Conservation (phyloP, 129 eudicot genomes). For the Flaveria ramosissima region DNA sequence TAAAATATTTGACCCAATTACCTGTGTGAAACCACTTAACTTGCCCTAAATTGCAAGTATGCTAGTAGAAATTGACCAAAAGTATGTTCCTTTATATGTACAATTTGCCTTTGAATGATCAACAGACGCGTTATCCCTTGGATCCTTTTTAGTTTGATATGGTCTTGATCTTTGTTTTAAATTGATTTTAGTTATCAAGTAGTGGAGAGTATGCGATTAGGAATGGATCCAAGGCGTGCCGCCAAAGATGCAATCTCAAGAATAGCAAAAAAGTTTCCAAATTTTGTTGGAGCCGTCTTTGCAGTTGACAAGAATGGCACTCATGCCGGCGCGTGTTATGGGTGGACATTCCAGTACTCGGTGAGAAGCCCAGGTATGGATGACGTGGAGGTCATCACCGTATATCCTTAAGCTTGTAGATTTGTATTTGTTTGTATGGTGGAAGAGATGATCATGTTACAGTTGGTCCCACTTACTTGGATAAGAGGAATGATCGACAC, state of each 20-base stretch:
- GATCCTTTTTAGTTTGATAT: neutral
- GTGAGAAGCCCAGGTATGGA: slow-evolving; percentile 67
- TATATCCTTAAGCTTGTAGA: slow-evolving; percentile 43
- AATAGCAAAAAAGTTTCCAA: slow-evolving; percentile 72
- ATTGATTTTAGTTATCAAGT: slow-evolving; percentile 71
- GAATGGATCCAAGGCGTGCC: slow-evolving; percentile 77
- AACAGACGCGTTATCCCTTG: neutral
- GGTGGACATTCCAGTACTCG: slow-evolving; percentile 92
- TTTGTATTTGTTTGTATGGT: neutral
- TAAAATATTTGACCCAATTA: neutral
- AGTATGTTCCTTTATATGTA: neutral
- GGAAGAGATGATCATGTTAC: neutral
- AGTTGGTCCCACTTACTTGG: neutral
- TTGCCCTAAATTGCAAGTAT: neutral
- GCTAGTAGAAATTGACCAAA: neutral
- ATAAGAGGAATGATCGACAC: slow-evolving; percentile 11
- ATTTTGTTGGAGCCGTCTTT: slow-evolving; percentile 79
- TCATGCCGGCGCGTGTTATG: slow-evolving; percentile 95
- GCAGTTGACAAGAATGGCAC: slow-evolving; percentile 73
- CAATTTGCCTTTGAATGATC: neutral
- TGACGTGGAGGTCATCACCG: slow-evolving; percentile 75
- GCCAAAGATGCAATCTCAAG: slow-evolving; percentile 84
- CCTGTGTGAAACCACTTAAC: too few relatives aligned
- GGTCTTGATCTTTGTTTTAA: neutral
- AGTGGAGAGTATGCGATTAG: slow-evolving; percentile 94